phyloP scores from a whole-genome alignment of 2,329 filamentous ascomycete species.

The Xylariales sp. region DNA sequence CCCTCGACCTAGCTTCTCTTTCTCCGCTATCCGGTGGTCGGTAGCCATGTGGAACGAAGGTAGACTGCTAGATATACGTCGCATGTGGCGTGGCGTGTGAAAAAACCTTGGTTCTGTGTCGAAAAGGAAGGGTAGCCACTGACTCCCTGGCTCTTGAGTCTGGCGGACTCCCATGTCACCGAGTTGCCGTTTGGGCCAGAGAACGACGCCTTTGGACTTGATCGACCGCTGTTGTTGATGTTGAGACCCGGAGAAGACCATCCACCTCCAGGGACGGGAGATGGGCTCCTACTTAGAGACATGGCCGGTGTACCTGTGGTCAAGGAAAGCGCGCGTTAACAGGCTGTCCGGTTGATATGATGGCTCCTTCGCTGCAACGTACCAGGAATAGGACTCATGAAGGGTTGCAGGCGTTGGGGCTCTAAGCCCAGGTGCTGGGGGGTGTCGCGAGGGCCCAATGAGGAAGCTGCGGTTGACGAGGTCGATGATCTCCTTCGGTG shows the following conservation, averaged over 20 bases:
- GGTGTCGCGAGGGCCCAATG: constrained; percentile 27
- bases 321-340: constrained; percentile 11
- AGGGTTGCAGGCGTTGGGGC: constrained; percentile 30
- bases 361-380: constrained; percentile 27
- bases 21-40: constrained; percentile 58
- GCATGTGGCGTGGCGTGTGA: constrained; percentile 79
- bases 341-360: constrained; percentile 11
- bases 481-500: constrained; percentile 46
- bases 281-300: constrained; percentile 84
- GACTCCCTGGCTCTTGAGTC: constrained; percentile 68
- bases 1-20: constrained; percentile 67
- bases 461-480: constrained; percentile 26
- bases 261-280: constrained; percentile 75
- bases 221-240: constrained; percentile 62
- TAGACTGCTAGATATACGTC: constrained; percentile 72
- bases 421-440: constrained; percentile 34
- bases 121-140: constrained; percentile 75
- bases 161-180: constrained; percentile 78
- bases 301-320: constrained; percentile 58
- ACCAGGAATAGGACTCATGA: constrained; percentile 53
- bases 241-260: constrained; percentile 82
- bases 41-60: constrained; percentile 61
- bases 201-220: constrained; percentile 55
- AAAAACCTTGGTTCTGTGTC: constrained; percentile 80
- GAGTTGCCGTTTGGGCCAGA: constrained; percentile 47